Percentiles rank a stretch among this genome's conserved stretches.
Evolutionary conservation across 73 alveolate genomes (phyloP).

Genomic region (Paramecium bursaria): DNA sequence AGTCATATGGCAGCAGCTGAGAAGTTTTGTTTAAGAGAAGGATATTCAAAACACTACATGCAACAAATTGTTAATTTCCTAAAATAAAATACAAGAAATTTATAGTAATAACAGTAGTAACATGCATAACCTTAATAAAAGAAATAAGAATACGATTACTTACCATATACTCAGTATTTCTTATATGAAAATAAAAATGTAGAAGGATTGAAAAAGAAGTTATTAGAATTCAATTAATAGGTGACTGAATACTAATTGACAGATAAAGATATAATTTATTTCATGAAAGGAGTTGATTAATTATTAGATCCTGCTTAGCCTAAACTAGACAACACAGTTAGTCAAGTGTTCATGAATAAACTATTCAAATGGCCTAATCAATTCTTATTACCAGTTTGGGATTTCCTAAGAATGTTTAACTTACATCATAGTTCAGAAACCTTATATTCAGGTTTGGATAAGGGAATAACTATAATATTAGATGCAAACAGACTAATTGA

Average conservation of each 20-base stretch:
- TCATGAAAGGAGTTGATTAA: conserved; percentile 76
- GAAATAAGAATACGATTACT: conserved; percentile 65
- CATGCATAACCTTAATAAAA: conserved; percentile 72
- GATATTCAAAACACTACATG: conserved; percentile 85
- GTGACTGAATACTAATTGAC: conserved; percentile 74
- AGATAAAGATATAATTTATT: conserved; percentile 82
- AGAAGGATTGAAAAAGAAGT: conserved; percentile 92
- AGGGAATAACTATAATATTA: conserved; percentile 6
- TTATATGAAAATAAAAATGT: conserved; percentile 85
- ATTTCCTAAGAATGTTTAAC: conserved; percentile 92
- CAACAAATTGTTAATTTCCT: conserved; percentile 82
- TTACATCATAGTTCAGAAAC: conserved; percentile 76
- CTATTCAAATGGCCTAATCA: conserved; percentile 91
- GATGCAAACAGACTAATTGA: not conserved
- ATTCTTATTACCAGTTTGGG: conserved; percentile 91
- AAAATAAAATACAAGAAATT: conserved; percentile 60
- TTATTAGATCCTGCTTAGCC: conserved; percentile 75
- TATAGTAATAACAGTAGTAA: not conserved
- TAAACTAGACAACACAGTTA: conserved; percentile 80
- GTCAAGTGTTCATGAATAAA: conserved; percentile 78
- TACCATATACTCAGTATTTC: conserved; percentile 77
- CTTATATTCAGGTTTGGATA: conserved; percentile 56
- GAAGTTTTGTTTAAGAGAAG: conserved; percentile 95
- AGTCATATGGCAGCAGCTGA: conserved; percentile 94
- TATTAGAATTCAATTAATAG: conserved; percentile 84